A percentile compares a stretch with the other conserved stretches of the same genome.
phyloP scores from a whole-genome alignment of 179 eudicot species.

The Drosera spatulata region DNA sequence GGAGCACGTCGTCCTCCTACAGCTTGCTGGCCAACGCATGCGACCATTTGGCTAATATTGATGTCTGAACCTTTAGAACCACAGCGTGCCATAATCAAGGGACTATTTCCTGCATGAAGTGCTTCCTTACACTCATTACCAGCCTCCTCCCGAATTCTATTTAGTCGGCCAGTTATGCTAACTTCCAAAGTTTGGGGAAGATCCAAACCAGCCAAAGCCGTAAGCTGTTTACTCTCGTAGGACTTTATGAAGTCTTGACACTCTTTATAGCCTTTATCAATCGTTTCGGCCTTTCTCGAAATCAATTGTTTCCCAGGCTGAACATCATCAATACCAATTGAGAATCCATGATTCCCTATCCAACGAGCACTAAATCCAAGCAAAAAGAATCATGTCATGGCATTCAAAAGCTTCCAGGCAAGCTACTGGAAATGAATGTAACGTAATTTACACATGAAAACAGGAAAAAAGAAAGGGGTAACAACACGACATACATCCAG shows the following conservation, averaged over 20 bases:
- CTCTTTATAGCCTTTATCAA: conserved; percentile 34
- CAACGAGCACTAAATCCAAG: conserved; percentile 76
- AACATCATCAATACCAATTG: conserved; percentile 98
- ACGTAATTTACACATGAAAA: not conserved
- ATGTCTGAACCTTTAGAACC: conserved; percentile 97
- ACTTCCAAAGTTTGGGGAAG: conserved; percentile 81
- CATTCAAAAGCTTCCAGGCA: not conserved
- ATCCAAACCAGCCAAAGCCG: conserved; percentile 69
- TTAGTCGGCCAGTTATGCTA: conserved; percentile 43
- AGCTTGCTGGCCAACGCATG: conserved; percentile 97
- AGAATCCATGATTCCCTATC: conserved; percentile 98
- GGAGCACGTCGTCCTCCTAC: conserved; percentile 97
- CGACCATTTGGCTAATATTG: conserved; percentile 98
- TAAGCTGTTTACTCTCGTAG: conserved; percentile 47
- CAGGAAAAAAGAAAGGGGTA: no score
- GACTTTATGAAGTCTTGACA: conserved; percentile 46
- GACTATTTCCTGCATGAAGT: conserved; percentile 94
- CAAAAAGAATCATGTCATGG: conserved; percentile 3
- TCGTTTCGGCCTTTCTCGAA: conserved; percentile 24
- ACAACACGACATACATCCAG: no score
- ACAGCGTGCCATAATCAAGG: conserved; percentile 92
- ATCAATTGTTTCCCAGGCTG: conserved; percentile 56
- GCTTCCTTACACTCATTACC: conserved; percentile 64
- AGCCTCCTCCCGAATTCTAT: conserved; percentile 64
- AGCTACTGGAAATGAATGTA: not conserved